Base-by-base conservation (phyloP, 805 yeast genomes). In the Ogataea methylovora region DNA sequence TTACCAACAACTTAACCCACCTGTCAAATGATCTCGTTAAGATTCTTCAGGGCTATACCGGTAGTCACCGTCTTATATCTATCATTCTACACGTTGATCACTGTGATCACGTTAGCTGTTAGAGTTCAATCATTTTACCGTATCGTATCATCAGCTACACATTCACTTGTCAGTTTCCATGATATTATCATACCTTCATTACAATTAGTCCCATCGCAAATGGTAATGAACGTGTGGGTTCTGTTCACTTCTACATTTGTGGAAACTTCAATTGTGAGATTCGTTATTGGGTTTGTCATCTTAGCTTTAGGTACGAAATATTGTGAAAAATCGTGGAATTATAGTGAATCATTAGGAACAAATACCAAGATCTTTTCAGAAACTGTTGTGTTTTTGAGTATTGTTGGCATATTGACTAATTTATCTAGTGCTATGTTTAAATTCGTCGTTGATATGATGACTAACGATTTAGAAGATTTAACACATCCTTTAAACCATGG, bases 181-280 rank as follows among this genome's bases (percentile, higher is more conserved):
- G 61, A 63, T 21, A 60, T 79, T 22, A 51, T 63, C 14, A 69
- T 76, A 6, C 86, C 84, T 1, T 59, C 59, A 25, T 46, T 82
- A 27, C 86, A 83, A 55, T 61, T 82, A 54, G 71, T 82, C 5
- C 88, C 90, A 10, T 56, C 66, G 18, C 61, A 66, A 34, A 64
- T 77, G 0, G 44, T 78, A 4, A 61, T 57, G 35, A 63, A 74
- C 41, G 87, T 87, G 5, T 76, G 84, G 80, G 81, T 81, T 1
- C 45, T 80, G 2, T 50, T 72, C 20, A 67, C 79, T 3, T 68
- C 84, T 1, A 71, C 80, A n/a, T 77, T 79, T 50, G 73, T 80
- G 3, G 87, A 81, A 48, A 65, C 68, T 5, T 58, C 73, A 7
- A 31, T 72, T 3, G 48, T 73, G 43, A 62, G 69, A 27, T 70